phyloP scores from a whole-genome alignment of 768 basidiomycete species.

The Rossbeevera mucosa region DNA sequence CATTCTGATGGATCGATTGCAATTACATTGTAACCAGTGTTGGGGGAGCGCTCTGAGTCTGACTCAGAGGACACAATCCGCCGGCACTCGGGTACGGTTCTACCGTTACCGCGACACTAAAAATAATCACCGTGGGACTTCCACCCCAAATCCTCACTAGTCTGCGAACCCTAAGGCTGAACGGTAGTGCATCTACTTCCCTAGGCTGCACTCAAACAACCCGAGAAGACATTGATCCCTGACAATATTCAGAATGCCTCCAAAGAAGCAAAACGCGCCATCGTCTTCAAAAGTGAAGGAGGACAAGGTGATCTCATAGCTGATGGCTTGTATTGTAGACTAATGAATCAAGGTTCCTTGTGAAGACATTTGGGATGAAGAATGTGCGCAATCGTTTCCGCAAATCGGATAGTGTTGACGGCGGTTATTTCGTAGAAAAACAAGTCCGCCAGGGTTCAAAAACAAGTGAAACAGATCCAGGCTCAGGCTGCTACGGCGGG shows the following conservation, averaged over 20 bases:
- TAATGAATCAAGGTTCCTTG: conserved; percentile 28
- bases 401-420: conserved; percentile 7
- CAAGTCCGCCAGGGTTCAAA: conserved; percentile 89
- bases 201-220: not conserved
- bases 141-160: not conserved
- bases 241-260: conserved; percentile 52
- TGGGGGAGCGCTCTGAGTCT: not conserved
- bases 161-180: not conserved
- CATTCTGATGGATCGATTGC: not conserved
- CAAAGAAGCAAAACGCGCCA: conserved; percentile 63
- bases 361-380: conserved; percentile 84
- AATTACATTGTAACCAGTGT: not conserved
- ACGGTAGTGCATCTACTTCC: not conserved
- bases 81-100: too few species aligned
- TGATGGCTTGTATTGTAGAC: conserved; percentile 11
- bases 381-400: conserved; percentile 50
- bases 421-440: conserved; percentile 63
- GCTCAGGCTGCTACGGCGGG: conserved; percentile 69
- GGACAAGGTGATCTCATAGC: conserved; percentile 59
- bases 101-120: conserved; percentile 3
- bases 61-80: too few species aligned
- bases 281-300: conserved; percentile 70
- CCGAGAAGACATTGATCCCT: not conserved
- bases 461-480: conserved; percentile 75
- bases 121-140: too few species aligned